Percentiles rank a stretch among this genome's conserved stretches.
These are phyloP conservation scores for Metschnikowia lochheadii DNA, from an alignment of 805 yeast species.

Conservation along the genomic window DNA sequence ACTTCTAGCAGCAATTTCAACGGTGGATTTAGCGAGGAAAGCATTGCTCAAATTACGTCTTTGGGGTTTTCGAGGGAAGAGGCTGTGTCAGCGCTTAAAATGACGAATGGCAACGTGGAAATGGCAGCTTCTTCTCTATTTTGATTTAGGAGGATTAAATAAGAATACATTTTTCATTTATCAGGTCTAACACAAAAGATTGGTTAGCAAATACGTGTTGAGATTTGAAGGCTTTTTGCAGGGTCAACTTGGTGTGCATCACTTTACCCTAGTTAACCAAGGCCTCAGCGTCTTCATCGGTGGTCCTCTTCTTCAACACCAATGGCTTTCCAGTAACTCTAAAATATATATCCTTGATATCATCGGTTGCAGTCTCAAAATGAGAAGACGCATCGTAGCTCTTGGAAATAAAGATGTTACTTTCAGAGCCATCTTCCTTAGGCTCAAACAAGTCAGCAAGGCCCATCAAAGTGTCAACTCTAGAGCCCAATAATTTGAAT, in stretches of 20 bases:
- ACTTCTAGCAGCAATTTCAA: neutral
- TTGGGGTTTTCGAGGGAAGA: constrained; percentile 70
- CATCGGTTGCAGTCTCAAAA: constrained; percentile 94
- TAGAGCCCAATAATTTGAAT: constrained; percentile 78
- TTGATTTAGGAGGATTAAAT: constrained; percentile 9
- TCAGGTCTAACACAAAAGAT: neutral
- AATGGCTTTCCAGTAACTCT: constrained; percentile 91
- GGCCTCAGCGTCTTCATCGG: constrained; percentile 35
- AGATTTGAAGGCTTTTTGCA: neutral
- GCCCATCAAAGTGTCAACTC: constrained; percentile 86
- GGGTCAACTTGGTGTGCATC: neutral
- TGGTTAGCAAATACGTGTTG: neutral
- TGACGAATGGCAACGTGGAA: constrained; percentile 75
- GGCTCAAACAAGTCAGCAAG: constrained; percentile 91
- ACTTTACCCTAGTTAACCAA: neutral
- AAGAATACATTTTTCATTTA: neutral
- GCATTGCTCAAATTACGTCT: constrained; percentile 40
- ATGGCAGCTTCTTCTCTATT: constrained; percentile 80
- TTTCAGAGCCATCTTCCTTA: constrained; percentile 70
- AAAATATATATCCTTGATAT: constrained; percentile 88
- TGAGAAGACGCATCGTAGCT: constrained; percentile 94
- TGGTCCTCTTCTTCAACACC: constrained; percentile 72
- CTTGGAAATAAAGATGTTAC: constrained; percentile 76
- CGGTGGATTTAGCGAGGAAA: neutral
- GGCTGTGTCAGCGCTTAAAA: constrained; percentile 60